Evolutionary conservation across 108 stramenopile genomes (phyloP), one percentile per base, ranked within the genome.

Genomic region (Nitzschia sp.): DNA sequence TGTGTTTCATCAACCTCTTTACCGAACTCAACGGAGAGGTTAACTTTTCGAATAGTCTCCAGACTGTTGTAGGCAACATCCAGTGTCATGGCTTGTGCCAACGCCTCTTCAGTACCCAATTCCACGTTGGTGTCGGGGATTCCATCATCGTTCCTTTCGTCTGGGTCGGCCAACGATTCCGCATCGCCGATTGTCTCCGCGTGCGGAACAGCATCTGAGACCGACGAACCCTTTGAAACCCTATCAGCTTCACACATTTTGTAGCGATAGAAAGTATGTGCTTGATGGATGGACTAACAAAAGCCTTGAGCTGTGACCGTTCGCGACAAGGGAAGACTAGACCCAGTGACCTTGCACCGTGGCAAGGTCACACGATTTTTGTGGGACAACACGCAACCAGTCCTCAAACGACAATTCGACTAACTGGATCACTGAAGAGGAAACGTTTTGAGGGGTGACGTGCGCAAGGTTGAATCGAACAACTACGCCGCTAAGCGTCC

Each of bases 401-500:
- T 1, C 29, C 5, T 34, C 29, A 34, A 34, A 34, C 29, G 29
- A 5, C 29, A 34, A 1, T 34, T 34, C 5, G 29, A 34, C 29
- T 34, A 34, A 34, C 5, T 34, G 3, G 29, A 34, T 5, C 29
- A 34, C 29, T 3, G 5, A 5, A 34, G 29, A 34, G 29, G 29
- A 34, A 34, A 34, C 29, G 29, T 1, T 3, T 3, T 3, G 1
- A 34, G 29, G 29, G 0, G 34, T 24, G 22, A 53, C 73, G 73
- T 86, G 89, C 83, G 83, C 86, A 90, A 90, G 89, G 89, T 90
- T 75, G 89, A 90, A 90, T 90, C 89, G 89, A 86, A 90, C 89
- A 75, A 90, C 89, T 87, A 83, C 81, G 86, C 71, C 86, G 85
- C 79, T 83, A 86, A 77, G 71, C 86, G 80, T 83, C 89, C 75